phyloP scores from a whole-genome alignment of 805 yeast genomes.

The Kuraishia borneana region DNA sequence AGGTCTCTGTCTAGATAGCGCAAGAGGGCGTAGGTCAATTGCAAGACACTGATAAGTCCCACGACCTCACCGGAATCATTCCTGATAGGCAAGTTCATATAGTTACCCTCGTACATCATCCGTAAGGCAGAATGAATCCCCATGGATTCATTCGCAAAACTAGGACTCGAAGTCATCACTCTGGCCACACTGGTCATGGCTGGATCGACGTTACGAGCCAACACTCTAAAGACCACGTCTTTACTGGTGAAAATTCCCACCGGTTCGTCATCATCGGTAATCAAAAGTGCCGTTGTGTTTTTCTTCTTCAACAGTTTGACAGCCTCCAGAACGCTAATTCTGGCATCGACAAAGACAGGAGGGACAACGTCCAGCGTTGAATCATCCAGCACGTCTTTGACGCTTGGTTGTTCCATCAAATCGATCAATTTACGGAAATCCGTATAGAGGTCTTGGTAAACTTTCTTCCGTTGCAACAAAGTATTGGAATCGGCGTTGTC shows the following conservation, averaged over 20 bases:
- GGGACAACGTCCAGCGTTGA: slow-evolving; percentile 13
- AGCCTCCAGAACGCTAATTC: slow-evolving; percentile 24
- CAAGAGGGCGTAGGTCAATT: slow-evolving; percentile 28
- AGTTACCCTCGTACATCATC: slow-evolving; percentile 35
- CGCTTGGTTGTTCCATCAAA: slow-evolving; percentile 29
- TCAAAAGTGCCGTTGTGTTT: slow-evolving; percentile 29
- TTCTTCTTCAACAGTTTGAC: slow-evolving; percentile 25
- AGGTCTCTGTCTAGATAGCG: slow-evolving; percentile 20
- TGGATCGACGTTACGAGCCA: slow-evolving; percentile 25
- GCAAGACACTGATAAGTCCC: slow-evolving; percentile 33
- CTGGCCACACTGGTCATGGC: slow-evolving; percentile 25
- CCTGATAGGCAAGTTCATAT: slow-evolving; percentile 29
- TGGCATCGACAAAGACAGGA: slow-evolving; percentile 24
- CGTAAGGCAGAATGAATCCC: slow-evolving; percentile 31
- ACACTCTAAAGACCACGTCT: slow-evolving; percentile 30
- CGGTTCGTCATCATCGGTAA: slow-evolving; percentile 21
- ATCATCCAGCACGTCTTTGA: slow-evolving; percentile 16
- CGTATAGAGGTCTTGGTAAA: slow-evolving; percentile 13
- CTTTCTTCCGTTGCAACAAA: slow-evolving; percentile 12
- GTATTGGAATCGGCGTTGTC: slow-evolving; percentile 11
- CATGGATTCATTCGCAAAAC: slow-evolving; percentile 26
- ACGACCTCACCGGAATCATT: slow-evolving; percentile 17
- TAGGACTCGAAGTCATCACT: slow-evolving; percentile 34
- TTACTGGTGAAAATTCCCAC: slow-evolving; percentile 36
- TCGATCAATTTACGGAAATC: slow-evolving; percentile 26